phyloP scores from a whole-genome alignment of 2,329 filamentous ascomycete genomes.

The Aspergillus uvarum region DNA sequence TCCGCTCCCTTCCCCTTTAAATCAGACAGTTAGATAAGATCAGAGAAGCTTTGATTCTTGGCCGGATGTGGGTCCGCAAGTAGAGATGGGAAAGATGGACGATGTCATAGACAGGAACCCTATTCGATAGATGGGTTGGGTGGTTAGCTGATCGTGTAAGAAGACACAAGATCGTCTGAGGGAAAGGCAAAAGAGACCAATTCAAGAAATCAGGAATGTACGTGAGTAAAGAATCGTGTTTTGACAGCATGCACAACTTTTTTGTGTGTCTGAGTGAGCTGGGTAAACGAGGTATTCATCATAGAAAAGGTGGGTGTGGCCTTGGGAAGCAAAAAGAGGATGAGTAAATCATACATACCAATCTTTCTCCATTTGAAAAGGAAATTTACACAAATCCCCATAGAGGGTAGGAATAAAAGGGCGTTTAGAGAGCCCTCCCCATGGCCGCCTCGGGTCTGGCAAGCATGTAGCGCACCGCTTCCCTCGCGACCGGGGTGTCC shows the following conservation, averaged over 20 bases:
- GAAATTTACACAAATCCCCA: not conserved
- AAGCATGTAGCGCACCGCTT: slow-evolving; percentile 63
- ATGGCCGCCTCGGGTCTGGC: slow-evolving; percentile 46
- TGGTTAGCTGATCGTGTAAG: too few relatives aligned
- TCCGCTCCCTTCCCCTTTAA: slow-evolving; percentile 3
- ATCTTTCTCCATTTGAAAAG: not conserved
- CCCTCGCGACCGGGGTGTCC: slow-evolving; percentile 61
- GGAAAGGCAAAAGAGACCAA: not conserved
- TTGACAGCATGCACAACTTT: not conserved
- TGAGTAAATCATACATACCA: not conserved
- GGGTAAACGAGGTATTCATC: not conserved
- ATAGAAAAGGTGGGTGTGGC: not conserved
- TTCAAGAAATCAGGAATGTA: not conserved
- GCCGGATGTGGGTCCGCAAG: not conserved
- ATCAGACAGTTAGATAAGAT: not conserved
- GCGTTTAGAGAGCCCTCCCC: slow-evolving; percentile 19
- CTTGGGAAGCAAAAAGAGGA: too few relatives aligned
- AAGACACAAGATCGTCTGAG: too few relatives aligned
- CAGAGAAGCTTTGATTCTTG: not conserved
- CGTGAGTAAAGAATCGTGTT: not conserved
- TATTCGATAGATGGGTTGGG: too few relatives aligned
- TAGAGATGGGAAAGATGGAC: too few relatives aligned
- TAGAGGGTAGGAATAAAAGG: not conserved
- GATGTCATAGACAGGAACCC: too few relatives aligned
- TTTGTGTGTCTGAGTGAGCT: not conserved